Evolutionary conservation across 768 basidiomycete species (phyloP), one percentile per base, ranked within the genome.

Genomic region (Sarcomyxa edulis): DNA sequence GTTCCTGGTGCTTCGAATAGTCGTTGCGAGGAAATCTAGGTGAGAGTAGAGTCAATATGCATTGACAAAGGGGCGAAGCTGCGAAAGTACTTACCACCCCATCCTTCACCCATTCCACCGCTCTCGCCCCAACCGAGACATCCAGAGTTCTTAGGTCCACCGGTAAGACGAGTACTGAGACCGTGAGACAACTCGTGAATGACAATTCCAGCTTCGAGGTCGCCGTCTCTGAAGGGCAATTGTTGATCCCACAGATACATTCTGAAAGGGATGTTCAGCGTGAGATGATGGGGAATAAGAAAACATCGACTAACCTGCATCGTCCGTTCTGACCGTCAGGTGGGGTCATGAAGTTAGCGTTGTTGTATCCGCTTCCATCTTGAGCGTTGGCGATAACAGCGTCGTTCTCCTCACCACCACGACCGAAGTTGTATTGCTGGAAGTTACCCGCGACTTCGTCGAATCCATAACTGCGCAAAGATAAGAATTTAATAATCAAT

Each of bases 41-140:
- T 16, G 21, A 20, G 7, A 7, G 16, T 2, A 28, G 3, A 48
- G 25, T 27, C 1, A 14, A 50, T 7, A 39, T 35, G 29, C 20
- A 16, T 11, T 4, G 31, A 35, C 5, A 41, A 7, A 4, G 34
- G 18, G 9, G 7, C 2, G 7, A 29, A 0, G 39, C 9, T 7
- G 29, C 14, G 24, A 15, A 4, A 4, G 6, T 0, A 60, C 66
- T 31, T 40, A 74, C 78, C 81, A 46, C 93, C 93, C 93, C 93
- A 96, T 10, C 93, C 93, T 63, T 96, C 92, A 48, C 94, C 94
- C 94, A 97, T 97, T 18, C 93, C 95, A 26, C 95, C 95, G 19
- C 81, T 73, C 66, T 98, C 93, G 36, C 95, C 94, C 83, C 87
- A 98, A 8, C 90, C 91, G 40, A 98, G 79, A 58, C 94, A 96